Base-by-base conservation (phyloP, 352 stramenopile genomes). In the Phytophthora podocarpi region DNA sequence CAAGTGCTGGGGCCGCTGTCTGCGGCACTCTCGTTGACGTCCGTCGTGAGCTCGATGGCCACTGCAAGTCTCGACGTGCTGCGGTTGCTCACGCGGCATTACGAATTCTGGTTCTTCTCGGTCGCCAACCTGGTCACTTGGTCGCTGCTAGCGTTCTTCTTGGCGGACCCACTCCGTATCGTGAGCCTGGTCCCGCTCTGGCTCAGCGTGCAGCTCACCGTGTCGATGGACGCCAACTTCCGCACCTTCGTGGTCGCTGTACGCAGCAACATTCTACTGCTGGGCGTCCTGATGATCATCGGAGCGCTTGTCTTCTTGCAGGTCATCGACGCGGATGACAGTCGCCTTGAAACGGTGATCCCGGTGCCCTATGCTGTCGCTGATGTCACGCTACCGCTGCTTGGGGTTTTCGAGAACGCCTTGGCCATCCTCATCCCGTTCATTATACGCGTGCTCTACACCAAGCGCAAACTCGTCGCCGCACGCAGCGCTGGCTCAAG, bases 51-150 rank as follows among this genome's bases (percentile, higher is more conserved):
- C 26, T 67, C 69, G 3, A 52, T 60, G 26, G 41, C 49, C 5
- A 81, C 67, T 34, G 60, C 70, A 10, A 73, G 68, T 13, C 39
- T 59, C 45, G 68, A 78, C 31, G 63, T 78, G 49, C 10, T 73
- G n/a, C 27, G 20, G n/a, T 51, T 74, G 11, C 43, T 77, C 8
- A 15, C 58, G 2, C 41, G 36, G 10, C 47, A 78, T 16, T 78
- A 72, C 55, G 72, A 81, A 11, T 81, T 76, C 32, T 81, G 72
- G 68, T 81, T 78, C 50, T 81, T 81, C 42, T 67, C 68, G 7
- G 43, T 56, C 18, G 48, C 67, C 7, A 81, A 78, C 30, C 4
- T 70, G 2, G 4, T 67, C 11, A 70, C 60, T 12, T 78, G 72
- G 68, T 9, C 32, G 3, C 2, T 59, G 10, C 48, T 78, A 1